These are phyloP conservation scores for Rhytidiadelphus loreus DNA, from an alignment of 225 moss, liverwort and hornwort species.

Conservation along the genomic window DNA sequence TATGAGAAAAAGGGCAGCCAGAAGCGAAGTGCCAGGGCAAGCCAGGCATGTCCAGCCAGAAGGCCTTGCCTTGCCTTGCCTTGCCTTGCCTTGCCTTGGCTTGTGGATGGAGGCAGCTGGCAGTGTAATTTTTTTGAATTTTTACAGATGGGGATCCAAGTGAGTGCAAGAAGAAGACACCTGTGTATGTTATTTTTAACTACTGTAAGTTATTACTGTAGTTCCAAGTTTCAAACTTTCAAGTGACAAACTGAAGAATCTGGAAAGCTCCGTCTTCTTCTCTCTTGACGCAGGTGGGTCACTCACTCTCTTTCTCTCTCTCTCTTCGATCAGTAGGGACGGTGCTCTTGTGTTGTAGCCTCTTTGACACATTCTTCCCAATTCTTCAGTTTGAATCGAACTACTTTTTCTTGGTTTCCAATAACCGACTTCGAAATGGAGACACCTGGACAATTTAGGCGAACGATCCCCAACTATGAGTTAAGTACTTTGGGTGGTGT, in stretches of 20 bases:
- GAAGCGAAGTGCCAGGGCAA: neutral
- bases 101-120: neutral
- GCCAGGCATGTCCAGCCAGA: neutral
- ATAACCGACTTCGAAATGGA: too few relatives aligned
- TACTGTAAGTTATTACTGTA: too few relatives aligned
- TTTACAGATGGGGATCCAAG: neutral
- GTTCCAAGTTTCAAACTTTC: neutral
- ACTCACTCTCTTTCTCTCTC: neutral
- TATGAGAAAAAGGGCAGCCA: neutral
- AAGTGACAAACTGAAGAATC: neutral
- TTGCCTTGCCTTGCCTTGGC: neutral
- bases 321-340: neutral
- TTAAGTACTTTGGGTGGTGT: neutral
- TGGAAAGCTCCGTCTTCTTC: neutral
- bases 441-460: neutral
- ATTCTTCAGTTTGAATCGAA: too few relatives aligned
- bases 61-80: neutral
- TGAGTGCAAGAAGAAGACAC: neutral
- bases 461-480: neutral
- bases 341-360: neutral
- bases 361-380: neutral
- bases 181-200: neutral
- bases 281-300: neutral
- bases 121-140: neutral
- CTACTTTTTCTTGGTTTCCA: neutral